Conservation (phyloP, 805 yeast genomes). For the Candida sphagnicola region DNA sequence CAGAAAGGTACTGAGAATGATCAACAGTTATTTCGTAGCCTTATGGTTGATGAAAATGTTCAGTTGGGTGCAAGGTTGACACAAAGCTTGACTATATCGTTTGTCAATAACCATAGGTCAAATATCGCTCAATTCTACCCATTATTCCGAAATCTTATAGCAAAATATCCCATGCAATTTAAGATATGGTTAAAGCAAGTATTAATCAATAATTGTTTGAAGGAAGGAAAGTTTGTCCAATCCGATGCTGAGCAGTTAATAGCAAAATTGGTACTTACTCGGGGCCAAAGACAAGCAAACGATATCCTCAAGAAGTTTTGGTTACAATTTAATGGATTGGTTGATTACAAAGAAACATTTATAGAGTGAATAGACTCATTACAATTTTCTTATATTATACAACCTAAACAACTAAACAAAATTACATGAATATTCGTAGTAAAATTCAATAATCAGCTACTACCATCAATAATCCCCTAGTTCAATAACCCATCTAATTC, state of each 20-base stretch:
- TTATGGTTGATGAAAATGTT: conserved; percentile 11
- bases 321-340: conserved; percentile 56
- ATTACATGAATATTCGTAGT: conserved; percentile 9
- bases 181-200: conserved; percentile 40
- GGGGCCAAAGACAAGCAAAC: conserved; percentile 62
- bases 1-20: conserved; percentile 44
- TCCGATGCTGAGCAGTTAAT: conserved; percentile 40
- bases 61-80: conserved; percentile 23
- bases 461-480: neutral
- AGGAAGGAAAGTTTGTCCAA: conserved; percentile 13
- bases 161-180: conserved; percentile 44
- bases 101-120: conserved; percentile 51
- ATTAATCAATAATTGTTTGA: conserved; percentile 8
- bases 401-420: conserved; percentile 1
- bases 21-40: conserved; percentile 22
- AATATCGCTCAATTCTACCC: conserved; percentile 57
- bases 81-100: conserved; percentile 22
- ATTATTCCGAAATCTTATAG: conserved; percentile 44
- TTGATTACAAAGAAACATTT: conserved; percentile 27
- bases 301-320: conserved; percentile 60
- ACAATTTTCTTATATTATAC: neutral
- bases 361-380: neutral
- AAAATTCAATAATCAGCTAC: neutral
- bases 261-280: conserved; percentile 54
- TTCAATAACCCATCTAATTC: conserved; percentile 31